Conservation (phyloP, 2,329 filamentous ascomycete species). For the Dactylellina cionopaga region DNA sequence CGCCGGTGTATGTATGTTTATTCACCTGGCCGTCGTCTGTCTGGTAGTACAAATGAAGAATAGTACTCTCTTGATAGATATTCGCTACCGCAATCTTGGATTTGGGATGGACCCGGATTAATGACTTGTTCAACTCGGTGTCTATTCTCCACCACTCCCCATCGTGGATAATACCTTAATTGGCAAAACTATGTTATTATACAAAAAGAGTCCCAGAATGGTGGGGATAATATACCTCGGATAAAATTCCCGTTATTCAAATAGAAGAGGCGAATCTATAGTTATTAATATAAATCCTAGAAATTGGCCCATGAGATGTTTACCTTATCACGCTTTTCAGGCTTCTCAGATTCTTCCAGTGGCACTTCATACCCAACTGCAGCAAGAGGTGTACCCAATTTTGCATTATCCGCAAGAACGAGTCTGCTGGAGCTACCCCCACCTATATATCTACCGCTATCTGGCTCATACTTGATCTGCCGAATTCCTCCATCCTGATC, state of each 20-base stretch:
- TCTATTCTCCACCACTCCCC: background rate
- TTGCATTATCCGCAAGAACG: constrained; percentile 6
- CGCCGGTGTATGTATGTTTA: background rate
- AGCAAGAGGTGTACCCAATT: constrained; percentile 2
- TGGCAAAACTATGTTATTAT: background rate
- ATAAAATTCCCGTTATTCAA: constrained; percentile 1
- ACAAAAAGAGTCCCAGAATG: background rate
- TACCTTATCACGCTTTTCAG: background rate
- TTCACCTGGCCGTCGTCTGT: background rate
- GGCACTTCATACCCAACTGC: constrained; percentile 1
- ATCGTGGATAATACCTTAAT: constrained; percentile 3
- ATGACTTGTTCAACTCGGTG: background rate
- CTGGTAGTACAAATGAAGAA: background rate
- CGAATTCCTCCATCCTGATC: background rate
- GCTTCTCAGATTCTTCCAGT: background rate
- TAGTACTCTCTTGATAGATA: background rate
- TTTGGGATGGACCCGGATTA: constrained; percentile 1
- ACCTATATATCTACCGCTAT: background rate
- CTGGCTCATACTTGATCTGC: constrained; percentile 1
- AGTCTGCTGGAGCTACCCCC: background rate
- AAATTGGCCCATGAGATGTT: background rate
- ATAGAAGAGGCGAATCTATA: constrained; percentile 10
- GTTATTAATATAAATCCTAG: background rate
- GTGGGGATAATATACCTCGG: background rate
- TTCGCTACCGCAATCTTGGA: constrained; percentile 1